Conservation (phyloP, 1,284 basidiomycete species). For the Stereum hirsutum region DNA sequence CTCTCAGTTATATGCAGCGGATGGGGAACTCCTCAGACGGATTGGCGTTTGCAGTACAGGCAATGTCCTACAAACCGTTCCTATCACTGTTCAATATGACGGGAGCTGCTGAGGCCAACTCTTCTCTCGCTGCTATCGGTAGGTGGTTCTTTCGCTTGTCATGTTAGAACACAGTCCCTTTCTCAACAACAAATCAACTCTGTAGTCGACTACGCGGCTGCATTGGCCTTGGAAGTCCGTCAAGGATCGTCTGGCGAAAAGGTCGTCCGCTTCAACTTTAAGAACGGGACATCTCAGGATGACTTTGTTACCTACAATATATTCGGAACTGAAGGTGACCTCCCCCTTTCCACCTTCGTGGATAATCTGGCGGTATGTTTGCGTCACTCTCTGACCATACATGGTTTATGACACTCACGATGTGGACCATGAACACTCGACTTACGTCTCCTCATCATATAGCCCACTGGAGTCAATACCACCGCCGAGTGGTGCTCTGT, state of each 20-base stretch:
- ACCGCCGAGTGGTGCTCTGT: conserved; percentile 49
- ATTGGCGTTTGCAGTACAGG: conserved; percentile 33
- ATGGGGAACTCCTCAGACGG: conserved; percentile 33
- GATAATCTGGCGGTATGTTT: conserved; percentile 35
- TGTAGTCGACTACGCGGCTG: conserved; percentile 40
- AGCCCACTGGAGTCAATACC: conserved; percentile 42
- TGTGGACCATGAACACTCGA: too few species aligned
- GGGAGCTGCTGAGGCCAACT: conserved; percentile 21
- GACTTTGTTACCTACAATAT: conserved; percentile 19
- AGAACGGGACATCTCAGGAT: conserved; percentile 41
- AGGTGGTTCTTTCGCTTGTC: conserved; percentile 1
- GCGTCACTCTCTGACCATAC: conserved; percentile 1
- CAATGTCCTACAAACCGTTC: conserved; percentile 46
- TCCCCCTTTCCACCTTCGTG: conserved; percentile 49
- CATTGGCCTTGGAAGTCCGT: conserved; percentile 30
- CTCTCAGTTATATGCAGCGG: conserved; percentile 30
- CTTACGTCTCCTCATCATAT: background rate
- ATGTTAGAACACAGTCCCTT: background rate
- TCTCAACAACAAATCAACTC: too few species aligned
- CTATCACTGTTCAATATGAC: conserved; percentile 45
- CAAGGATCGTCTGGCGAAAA: conserved; percentile 16
- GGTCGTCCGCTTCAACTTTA: conserved; percentile 51
- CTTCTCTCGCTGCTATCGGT: conserved; percentile 26
- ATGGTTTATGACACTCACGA: too few species aligned
- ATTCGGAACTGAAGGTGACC: conserved; percentile 27